Evolutionary conservation across 352 stramenopile genomes (phyloP).

Genomic region (Phytophthora citricola): DNA sequence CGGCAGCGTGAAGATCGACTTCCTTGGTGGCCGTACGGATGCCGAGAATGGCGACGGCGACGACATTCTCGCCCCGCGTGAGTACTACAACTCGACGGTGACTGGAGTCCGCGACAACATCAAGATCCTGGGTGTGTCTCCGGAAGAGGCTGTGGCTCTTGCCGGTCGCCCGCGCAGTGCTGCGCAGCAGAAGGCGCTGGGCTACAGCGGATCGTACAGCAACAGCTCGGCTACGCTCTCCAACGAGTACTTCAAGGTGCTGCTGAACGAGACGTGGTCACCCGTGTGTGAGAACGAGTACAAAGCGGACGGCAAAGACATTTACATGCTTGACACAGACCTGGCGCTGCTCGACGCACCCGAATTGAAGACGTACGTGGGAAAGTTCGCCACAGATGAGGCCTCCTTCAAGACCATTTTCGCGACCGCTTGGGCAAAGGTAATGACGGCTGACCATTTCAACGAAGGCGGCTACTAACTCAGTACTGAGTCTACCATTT

Average conservation of each 20-base stretch:
- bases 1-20: slow-evolving; percentile 31
- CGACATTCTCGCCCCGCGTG: slow-evolving; percentile 90
- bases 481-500: too few relatives aligned
- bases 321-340: slow-evolving; percentile 39
- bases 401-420: slow-evolving; percentile 27
- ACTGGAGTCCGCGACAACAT: slow-evolving; percentile 93
- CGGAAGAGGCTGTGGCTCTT: slow-evolving; percentile 94
- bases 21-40: slow-evolving; percentile 62
- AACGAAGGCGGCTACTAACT: slow-evolving; percentile 16
- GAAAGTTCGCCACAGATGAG: slow-evolving; percentile 24
- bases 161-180: slow-evolving; percentile 88
- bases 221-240: slow-evolving; percentile 79
- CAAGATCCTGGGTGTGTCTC: slow-evolving; percentile 90
- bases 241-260: slow-evolving; percentile 50
- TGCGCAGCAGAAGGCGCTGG: slow-evolving; percentile 88
- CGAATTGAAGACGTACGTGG: slow-evolving; percentile 27
- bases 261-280: slow-evolving; percentile 33
- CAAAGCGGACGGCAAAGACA: slow-evolving; percentile 32
- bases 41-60: slow-evolving; percentile 68
- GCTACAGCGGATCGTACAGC: slow-evolving; percentile 88
- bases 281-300: slow-evolving; percentile 28
- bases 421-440: slow-evolving; percentile 24
- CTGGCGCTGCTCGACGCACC: slow-evolving; percentile 29
- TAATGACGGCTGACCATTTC: slow-evolving; percentile 37
- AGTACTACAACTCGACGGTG: slow-evolving; percentile 76